Evolutionary conservation across 176 grass and related monocot species (phyloP).

Genomic region (Zoysia pacifica): DNA sequence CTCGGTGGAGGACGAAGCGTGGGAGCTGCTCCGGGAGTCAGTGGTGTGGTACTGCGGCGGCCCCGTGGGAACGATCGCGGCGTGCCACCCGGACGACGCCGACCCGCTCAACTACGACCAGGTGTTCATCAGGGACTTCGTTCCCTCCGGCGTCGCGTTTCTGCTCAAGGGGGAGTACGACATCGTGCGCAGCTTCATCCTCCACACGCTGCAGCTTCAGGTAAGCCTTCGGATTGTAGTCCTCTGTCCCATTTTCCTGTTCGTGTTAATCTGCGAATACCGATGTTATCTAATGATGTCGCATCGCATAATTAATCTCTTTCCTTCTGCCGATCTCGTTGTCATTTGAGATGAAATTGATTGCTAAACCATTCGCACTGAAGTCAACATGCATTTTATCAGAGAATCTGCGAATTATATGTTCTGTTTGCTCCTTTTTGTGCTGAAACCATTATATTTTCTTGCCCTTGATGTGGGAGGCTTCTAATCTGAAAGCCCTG

Average conservation of each 20-base stretch:
- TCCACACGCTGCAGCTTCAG: constrained; percentile 95
- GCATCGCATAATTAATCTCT: neutral
- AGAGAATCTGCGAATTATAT: neutral
- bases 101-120: constrained; percentile 87
- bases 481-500: neutral
- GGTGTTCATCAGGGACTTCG: constrained; percentile 89
- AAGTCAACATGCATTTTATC: neutral
- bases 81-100: constrained; percentile 74
- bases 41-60: constrained; percentile 76
- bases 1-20: constrained; percentile 63
- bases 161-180: constrained; percentile 89
- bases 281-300: neutral
- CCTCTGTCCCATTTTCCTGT: neutral
- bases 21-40: constrained; percentile 69
- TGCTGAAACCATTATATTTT: neutral
- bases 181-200: constrained; percentile 92
- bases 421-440: neutral
- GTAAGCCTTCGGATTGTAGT: constrained; percentile 9
- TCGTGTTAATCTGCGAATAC: neutral
- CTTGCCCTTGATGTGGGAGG: neutral
- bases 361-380: neutral
- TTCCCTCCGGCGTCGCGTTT: constrained; percentile 85
- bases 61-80: constrained; percentile 85
- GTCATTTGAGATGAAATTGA: neutral
- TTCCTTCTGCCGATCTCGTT: neutral